Evolutionary conservation across 768 basidiomycete species (phyloP).

Genomic region (Tephrocybe sp.): DNA sequence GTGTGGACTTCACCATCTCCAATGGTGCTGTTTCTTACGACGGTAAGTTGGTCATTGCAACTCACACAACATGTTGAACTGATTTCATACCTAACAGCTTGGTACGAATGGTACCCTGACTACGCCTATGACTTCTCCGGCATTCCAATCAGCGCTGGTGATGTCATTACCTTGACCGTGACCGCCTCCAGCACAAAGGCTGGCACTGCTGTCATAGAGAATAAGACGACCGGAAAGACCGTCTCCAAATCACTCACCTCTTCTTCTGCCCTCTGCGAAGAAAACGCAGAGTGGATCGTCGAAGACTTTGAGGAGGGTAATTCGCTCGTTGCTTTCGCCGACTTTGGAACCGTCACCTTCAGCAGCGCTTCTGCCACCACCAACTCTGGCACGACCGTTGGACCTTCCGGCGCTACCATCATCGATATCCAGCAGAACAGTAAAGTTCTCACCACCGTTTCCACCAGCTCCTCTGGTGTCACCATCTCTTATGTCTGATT

Average conservation of each 20-base stretch:
- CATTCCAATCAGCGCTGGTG: constrained; percentile 24
- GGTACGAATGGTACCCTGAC: constrained; percentile 32
- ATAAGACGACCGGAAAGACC: constrained; percentile 10
- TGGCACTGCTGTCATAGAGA: constrained; percentile 25
- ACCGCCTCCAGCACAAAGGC: constrained; percentile 19
- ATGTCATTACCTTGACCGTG: constrained; percentile 26
- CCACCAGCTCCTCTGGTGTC: constrained; percentile 18
- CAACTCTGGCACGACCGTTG: constrained; percentile 18
- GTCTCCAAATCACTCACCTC: constrained; percentile 28
- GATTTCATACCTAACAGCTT: constrained; percentile 14
- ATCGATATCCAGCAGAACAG: constrained; percentile 34
- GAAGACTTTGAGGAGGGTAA: constrained; percentile 28
- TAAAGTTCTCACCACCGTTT: constrained; percentile 26
- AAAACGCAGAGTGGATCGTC: constrained; percentile 37
- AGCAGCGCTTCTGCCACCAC: constrained; percentile 27
- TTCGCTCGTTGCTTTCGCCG: constrained; percentile 32
- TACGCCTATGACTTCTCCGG: constrained; percentile 29
- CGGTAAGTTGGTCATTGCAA: background rate
- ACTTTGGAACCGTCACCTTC: constrained; percentile 36
- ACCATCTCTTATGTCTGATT: constrained; percentile 21
- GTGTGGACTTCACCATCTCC: constrained; percentile 6
- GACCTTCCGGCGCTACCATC: constrained; percentile 27
- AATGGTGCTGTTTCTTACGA: constrained; percentile 2
- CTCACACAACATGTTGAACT: background rate
- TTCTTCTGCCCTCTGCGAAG: constrained; percentile 25